Conservation (phyloP, 805 yeast species). For the Debaryomyces tyrocola region DNA sequence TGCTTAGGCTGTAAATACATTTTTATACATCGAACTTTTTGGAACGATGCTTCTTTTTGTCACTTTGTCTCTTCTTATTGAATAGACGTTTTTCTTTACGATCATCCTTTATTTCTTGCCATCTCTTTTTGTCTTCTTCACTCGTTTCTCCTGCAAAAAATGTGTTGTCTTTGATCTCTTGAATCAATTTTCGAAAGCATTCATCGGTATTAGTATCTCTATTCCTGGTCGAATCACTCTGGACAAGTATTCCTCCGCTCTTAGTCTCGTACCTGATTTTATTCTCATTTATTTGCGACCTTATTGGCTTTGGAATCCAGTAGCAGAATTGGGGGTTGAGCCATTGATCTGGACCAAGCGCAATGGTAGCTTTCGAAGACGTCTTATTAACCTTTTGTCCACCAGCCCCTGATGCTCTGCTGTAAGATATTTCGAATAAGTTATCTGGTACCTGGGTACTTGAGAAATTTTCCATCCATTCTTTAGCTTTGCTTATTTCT, state of each 20-base stretch:
- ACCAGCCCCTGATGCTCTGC: constrained; percentile 80
- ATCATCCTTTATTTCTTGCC: constrained; percentile 44
- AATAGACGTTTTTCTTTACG: constrained; percentile 31
- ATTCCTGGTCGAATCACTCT: constrained; percentile 59
- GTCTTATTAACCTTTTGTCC: constrained; percentile 85
- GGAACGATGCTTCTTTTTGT: constrained; percentile 36
- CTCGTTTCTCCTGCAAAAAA: constrained; percentile 49
- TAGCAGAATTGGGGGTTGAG: constrained; percentile 32
- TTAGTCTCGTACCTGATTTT: constrained; percentile 56
- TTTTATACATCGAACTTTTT: constrained; percentile 29
- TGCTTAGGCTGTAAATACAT: no score
- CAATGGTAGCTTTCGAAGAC: constrained; percentile 64
- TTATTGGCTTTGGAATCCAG: constrained; percentile 63
- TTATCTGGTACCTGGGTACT: constrained; percentile 42
- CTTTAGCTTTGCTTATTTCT: constrained; percentile 33
- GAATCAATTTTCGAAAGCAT: constrained; percentile 60
- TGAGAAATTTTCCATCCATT: constrained; percentile 42
- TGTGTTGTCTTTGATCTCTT: constrained; percentile 49
- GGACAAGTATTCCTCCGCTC: constrained; percentile 55
- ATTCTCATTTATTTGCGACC: constrained; percentile 37
- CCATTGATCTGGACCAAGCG: constrained; percentile 46
- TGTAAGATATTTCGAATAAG: constrained; percentile 45
- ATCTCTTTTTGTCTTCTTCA: constrained; percentile 47
- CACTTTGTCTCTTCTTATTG: constrained; percentile 37
- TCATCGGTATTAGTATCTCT: constrained; percentile 55